Conservation (phyloP, 2,329 filamentous ascomycete genomes). For the Xylariaceae sp. region DNA sequence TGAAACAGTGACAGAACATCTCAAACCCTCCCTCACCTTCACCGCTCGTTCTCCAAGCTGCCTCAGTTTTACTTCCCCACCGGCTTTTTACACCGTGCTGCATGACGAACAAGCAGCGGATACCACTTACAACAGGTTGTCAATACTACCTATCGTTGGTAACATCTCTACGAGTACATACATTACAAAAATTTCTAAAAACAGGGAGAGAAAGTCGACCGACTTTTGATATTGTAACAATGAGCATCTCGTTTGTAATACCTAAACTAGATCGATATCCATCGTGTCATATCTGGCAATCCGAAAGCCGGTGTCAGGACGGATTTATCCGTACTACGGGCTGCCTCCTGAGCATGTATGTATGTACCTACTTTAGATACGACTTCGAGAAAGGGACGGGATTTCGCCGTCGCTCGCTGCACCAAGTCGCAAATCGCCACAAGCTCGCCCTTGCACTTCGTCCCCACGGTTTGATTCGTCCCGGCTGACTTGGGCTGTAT, state of each 20-base stretch:
- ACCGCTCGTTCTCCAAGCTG: conserved; percentile 20
- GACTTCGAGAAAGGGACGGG: background rate
- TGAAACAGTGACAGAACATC: conserved; percentile 4
- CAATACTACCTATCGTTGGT: too few relatives aligned
- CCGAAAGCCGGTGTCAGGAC: conserved; percentile 3
- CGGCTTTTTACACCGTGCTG: conserved; percentile 15
- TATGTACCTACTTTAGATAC: background rate
- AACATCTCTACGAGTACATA: background rate
- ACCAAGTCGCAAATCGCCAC: conserved; percentile 15
- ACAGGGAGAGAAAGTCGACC: conserved; percentile 20
- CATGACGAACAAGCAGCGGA: conserved; percentile 15
- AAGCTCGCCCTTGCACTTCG: conserved; percentile 10
- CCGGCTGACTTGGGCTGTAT: conserved; percentile 10
- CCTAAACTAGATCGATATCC: background rate
- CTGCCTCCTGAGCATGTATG: background rate
- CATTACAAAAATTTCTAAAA: conserved; percentile 13
- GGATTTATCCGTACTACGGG: too few relatives aligned
- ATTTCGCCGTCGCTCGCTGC: conserved; percentile 5
- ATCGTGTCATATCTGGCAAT: conserved; percentile 3
- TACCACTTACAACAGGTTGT: conserved; percentile 3
- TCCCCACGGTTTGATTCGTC: conserved; percentile 15
- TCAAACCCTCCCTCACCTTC: conserved; percentile 12
- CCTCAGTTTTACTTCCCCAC: conserved; percentile 12
- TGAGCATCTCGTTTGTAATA: background rate
- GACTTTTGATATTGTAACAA: conserved; percentile 19